Evolutionary conservation across 2,329 filamentous ascomycete genomes (phyloP).

Genomic region (Xylaria arbuscula): DNA sequence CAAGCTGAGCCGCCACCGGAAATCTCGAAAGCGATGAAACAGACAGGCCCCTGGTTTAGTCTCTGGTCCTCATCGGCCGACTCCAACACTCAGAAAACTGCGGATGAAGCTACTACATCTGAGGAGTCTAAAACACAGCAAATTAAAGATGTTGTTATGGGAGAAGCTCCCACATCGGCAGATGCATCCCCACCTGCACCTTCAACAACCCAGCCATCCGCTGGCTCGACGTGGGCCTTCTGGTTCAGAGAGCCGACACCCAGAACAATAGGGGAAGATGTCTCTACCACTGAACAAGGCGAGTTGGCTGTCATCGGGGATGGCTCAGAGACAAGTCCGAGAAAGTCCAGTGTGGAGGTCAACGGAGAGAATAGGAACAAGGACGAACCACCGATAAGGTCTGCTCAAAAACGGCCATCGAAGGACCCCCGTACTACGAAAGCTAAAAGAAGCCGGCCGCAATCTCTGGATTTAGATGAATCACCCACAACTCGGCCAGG

Average conservation of each 20-base stretch:
- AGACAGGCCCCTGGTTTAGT: constrained; percentile 52
- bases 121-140: constrained; percentile 48
- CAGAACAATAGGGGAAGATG: constrained; percentile 50
- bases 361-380: constrained; percentile 47
- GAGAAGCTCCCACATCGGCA: constrained; percentile 54
- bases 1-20: constrained; percentile 38
- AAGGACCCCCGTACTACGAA: constrained; percentile 52
- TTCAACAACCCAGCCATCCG: constrained; percentile 54
- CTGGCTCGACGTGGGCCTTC: constrained; percentile 81
- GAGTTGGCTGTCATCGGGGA: constrained; percentile 69
- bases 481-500: constrained; percentile 51
- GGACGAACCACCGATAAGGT: constrained; percentile 51
- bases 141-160: constrained; percentile 56
- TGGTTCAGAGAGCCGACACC: constrained; percentile 73
- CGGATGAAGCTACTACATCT: constrained; percentile 34
- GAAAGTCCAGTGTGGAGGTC: constrained; percentile 59
- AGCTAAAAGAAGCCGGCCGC: constrained; percentile 59
- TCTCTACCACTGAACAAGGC: constrained; percentile 54
- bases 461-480: constrained; percentile 61
- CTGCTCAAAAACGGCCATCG: constrained; percentile 45
- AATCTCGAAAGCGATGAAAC: constrained; percentile 40
- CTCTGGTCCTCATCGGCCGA: constrained; percentile 48
- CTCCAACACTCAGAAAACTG: constrained; percentile 31
- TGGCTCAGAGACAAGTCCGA: constrained; percentile 66
- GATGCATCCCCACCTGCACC: constrained; percentile 36